These are phyloP conservation scores for Colletotrichum sp. DNA, from an alignment of 2,329 filamentous ascomycete species.

Conservation along the genomic window DNA sequence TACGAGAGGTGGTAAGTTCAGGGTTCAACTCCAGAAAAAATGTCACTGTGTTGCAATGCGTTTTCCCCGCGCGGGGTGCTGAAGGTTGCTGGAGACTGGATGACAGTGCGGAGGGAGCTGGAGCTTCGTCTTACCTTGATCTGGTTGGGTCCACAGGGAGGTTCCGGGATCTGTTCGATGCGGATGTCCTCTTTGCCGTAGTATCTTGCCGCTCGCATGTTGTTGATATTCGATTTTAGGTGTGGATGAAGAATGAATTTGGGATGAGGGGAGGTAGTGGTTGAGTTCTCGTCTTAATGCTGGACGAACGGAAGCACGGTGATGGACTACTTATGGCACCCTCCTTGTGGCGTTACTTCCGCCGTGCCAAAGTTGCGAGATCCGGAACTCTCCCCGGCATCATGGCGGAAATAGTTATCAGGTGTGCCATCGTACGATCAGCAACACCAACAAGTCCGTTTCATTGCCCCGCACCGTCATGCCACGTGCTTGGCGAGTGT, in stretches of 20 bases:
- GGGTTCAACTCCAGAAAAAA: neutral
- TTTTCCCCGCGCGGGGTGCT: neutral
- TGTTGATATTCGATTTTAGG: neutral
- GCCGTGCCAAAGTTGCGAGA: neutral
- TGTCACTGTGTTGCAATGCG: neutral
- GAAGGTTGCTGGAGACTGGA: neutral
- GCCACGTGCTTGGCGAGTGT: neutral
- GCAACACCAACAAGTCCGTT: neutral
- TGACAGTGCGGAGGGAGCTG: neutral
- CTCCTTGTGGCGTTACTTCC: conserved; percentile 2
- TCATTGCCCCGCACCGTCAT: conserved; percentile 6
- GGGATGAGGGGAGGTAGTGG: neutral
- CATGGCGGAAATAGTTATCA: conserved; percentile 6
- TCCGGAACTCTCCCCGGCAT: neutral
- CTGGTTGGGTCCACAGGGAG: conserved; percentile 52
- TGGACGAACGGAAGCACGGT: neutral
- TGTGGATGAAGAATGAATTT: neutral
- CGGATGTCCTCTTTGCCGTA: conserved; percentile 61
- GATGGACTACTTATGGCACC: neutral
- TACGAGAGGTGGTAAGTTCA: neutral
- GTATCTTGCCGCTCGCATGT: conserved; percentile 60
- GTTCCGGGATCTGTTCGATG: conserved; percentile 55
- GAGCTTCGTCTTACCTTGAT: conserved; percentile 34
- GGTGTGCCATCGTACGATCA: conserved; percentile 1
- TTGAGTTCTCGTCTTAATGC: neutral